Base-by-base conservation (phyloP, 306 rosid genomes). In the Albizia julibrissin region DNA sequence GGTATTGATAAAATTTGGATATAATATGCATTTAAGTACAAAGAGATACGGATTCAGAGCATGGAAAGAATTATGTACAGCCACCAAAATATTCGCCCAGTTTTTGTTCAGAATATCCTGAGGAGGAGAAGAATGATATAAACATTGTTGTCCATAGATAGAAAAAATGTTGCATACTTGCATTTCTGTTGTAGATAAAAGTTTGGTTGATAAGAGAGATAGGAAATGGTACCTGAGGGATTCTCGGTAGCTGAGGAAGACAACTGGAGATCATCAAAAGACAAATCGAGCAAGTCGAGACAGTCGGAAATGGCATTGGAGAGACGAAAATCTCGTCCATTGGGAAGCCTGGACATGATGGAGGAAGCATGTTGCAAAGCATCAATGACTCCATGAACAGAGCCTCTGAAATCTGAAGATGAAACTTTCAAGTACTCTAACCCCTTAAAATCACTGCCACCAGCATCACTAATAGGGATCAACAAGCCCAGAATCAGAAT, bases 251-350 rank as follows among this genome's bases (percentile, higher is more conserved):
- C 95, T 54, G 95, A 87, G 61, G 84, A 54, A 5, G 98, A 70
- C 94, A 92, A 84, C 11, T 31, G 42, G 73, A 92, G 83, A 44
- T 76, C 87, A 6, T 94, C 95, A 5, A 83, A 46, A 33, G 97
- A 87, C 71, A 82, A 67, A 27, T 94, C 94, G 2, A 94, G 89
- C 74, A 94, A 85, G 26, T 92, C 95, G 6, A 91, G 79, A 76
- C 98, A 94, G 84, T 92, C 96, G 8, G 85, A 80, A 75, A 94
- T 68, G 87, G 98, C 97, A 24, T 76, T 84, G 10, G 97, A 76
- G 67, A 88, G 85, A 15, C 90, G 95, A 8, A 81, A 83, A 67
- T 90, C 85, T 0, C 91, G 88, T 16, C 24, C 72, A 0, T 31
- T 69, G 46, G 74, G 64, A 68, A 89, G 83, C 7, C 62, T 82